phyloP scores from a whole-genome alignment of 2,329 filamentous ascomycete species.

The Periconia sp. region DNA sequence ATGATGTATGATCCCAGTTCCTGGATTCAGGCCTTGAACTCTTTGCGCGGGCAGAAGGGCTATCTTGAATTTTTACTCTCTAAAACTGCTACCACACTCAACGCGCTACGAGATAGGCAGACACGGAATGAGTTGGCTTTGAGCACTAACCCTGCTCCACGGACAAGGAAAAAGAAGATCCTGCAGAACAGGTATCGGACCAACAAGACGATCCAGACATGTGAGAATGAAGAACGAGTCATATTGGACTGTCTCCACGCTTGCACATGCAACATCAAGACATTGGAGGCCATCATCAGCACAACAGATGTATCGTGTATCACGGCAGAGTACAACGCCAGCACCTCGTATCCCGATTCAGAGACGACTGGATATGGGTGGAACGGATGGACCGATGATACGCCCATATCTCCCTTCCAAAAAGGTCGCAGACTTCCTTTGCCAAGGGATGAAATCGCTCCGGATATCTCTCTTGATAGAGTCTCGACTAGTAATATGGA shows the following conservation, averaged over 20 bases:
- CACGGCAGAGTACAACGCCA: slow-evolving; percentile 18
- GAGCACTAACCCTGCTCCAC: slow-evolving; percentile 15
- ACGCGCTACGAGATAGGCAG: slow-evolving; percentile 39
- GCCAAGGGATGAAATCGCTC: slow-evolving; percentile 23
- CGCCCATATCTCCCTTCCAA: slow-evolving; percentile 29
- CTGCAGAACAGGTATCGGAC: slow-evolving; percentile 34
- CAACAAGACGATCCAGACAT: slow-evolving; percentile 37
- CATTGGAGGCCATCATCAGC: slow-evolving; percentile 25
- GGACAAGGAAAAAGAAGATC: slow-evolving; percentile 39
- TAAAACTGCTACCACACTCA: slow-evolving; percentile 38
- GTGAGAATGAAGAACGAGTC: slow-evolving; percentile 36
- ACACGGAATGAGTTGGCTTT: slow-evolving; percentile 30
- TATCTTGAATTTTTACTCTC: slow-evolving; percentile 36
- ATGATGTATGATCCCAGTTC: slow-evolving; percentile 9
- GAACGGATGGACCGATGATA: slow-evolving; percentile 38
- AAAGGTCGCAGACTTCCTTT: slow-evolving; percentile 17
- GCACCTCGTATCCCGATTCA: slow-evolving; percentile 21
- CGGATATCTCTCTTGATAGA: slow-evolving; percentile 19
- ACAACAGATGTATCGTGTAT: slow-evolving; percentile 13
- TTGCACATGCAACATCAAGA: slow-evolving; percentile 38
- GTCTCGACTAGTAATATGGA: too few relatives aligned
- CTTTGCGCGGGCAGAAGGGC: slow-evolving; percentile 26
- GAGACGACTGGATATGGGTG: slow-evolving; percentile 32
- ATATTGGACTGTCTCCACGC: slow-evolving; percentile 39
- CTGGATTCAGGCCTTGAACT: slow-evolving; percentile 19